A percentile compares a stretch with the other conserved stretches of the same genome.
Evolutionary conservation across 805 yeast genomes (phyloP).

Genomic region (Yamadazyma philogaea): DNA sequence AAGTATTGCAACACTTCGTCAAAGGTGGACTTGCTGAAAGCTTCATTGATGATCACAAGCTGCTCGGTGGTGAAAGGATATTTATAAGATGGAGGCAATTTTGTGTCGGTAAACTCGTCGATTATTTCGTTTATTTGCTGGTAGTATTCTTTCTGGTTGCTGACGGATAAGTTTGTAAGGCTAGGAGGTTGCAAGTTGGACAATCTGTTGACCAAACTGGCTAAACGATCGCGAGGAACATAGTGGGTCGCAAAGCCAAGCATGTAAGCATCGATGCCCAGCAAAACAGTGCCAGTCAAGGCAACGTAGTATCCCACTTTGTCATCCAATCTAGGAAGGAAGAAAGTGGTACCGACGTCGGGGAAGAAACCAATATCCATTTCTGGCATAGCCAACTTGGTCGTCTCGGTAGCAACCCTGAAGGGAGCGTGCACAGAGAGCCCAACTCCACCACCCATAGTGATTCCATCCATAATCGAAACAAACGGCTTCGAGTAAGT

Average conservation of each 20-base stretch:
- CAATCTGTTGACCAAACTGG: conserved; percentile 61
- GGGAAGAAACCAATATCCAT: conserved; percentile 95
- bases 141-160: conserved; percentile 39
- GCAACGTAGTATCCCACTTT: conserved; percentile 83
- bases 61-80: conserved; percentile 57
- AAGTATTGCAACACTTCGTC: conserved; percentile 58
- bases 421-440: conserved; percentile 86
- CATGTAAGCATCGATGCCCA: conserved; percentile 77
- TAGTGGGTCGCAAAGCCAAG: conserved; percentile 91
- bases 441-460: conserved; percentile 99
- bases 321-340: conserved; percentile 77
- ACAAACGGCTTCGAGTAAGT: conserved; percentile 86
- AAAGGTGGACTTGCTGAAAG: conserved; percentile 54
- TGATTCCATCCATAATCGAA: conserved; percentile 85
- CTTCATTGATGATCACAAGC: conserved; percentile 61
- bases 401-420: conserved; percentile 87
- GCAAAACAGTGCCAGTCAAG: conserved; percentile 75
- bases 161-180: conserved; percentile 19
- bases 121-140: conserved; percentile 66
- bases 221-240: conserved; percentile 63
- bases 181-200: conserved; percentile 53
- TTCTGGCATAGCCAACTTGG: conserved; percentile 96
- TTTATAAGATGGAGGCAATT: conserved; percentile 59
- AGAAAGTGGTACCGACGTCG: conserved; percentile 92
- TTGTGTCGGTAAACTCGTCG: conserved; percentile 68